phyloP scores from a whole-genome alignment of 1,139 yeast genomes.

The Kodamaea fungicola region DNA sequence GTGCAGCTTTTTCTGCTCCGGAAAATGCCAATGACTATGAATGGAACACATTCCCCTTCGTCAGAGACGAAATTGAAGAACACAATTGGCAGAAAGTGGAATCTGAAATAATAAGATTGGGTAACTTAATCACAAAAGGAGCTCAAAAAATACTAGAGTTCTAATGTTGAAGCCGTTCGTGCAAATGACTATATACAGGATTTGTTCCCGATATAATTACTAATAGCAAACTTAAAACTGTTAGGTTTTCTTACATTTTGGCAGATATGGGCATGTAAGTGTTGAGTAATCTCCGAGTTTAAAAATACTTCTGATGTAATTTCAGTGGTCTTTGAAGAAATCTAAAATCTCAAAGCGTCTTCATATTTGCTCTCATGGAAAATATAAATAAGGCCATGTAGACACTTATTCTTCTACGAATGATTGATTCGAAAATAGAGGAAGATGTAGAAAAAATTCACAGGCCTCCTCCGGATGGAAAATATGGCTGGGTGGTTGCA shows the following conservation, averaged over 20 bases:
- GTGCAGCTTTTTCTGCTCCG: conserved; percentile 65
- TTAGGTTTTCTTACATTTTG: too few species aligned
- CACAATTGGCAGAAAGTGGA: conserved; percentile 57
- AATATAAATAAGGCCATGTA: background rate
- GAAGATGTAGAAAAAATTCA: background rate
- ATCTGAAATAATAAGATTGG: conserved; percentile 47
- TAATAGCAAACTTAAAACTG: too few species aligned
- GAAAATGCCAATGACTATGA: conserved; percentile 28
- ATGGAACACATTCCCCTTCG: conserved; percentile 73
- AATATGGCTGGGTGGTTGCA: conserved; percentile 69
- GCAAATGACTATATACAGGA: too few species aligned
- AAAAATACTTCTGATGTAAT: too few species aligned
- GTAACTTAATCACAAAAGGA: conserved; percentile 29
- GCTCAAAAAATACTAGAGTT: conserved; percentile 14
- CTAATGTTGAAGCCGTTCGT: background rate
- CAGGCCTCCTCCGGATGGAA: conserved; percentile 60
- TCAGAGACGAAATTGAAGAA: conserved; percentile 59
- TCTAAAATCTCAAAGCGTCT: too few species aligned
- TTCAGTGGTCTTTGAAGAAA: too few species aligned
- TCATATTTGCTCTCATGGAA: too few species aligned
- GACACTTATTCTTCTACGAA: background rate
- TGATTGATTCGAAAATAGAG: background rate
- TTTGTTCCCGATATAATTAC: too few species aligned
- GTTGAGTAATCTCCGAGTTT: too few species aligned
- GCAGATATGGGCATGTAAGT: too few species aligned